Base-by-base conservation (phyloP, 495 filamentous ascomycete species). In the Talaromyces ruber region DNA sequence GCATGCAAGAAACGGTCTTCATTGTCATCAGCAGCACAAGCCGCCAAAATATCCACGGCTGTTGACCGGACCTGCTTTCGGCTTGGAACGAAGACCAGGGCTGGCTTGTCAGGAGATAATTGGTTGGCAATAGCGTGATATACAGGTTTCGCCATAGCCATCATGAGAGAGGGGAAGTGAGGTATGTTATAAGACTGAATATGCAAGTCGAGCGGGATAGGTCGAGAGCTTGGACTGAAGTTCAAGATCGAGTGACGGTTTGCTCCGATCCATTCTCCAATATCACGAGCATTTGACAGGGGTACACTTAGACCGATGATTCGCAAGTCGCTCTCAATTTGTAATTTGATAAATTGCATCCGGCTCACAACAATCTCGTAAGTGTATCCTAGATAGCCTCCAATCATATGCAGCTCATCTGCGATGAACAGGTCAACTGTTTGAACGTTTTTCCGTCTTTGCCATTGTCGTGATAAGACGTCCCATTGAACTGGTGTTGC, bases 201-300 rank as follows among this genome's bases (percentile, higher is more conserved):
- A 68, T 96, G 91, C 34, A 99, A 86, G 67, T 98, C 94, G 43
- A 99, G 74, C 2, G 93, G 93, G 2, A 96, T 84, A 4, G 91
- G 87, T 24, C 94, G 86, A 61, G 92, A 85, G 67, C 93, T 86
- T 3, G 94, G 94, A 67, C 91, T 97, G 81, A 99, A 99, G 75
- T 98, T 99, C 81, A 89, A 98, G 62, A 96, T 95, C 34, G 91
- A 96, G 70, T 99, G 95, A 78, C 96, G 98, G 63, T 86, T 93
- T n/a, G 94, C 95, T 62, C 95, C 95, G 66, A 98, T 96, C 94
- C 94, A 99, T 74, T 98, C 95, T 51, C 95, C 93, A 63, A 98
- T 84, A 70, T 98, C 94, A 47, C 93, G 86, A 43, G 94, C 59
- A 72, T 97, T 98, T 12, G 94, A 88, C 26, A 99, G 82, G 18